Percentiles rank a stretch among this genome's conserved stretches.
These are phyloP conservation scores for Cicer yamashitae DNA, from an alignment of 306 rosid species.

Conservation along the genomic window DNA sequence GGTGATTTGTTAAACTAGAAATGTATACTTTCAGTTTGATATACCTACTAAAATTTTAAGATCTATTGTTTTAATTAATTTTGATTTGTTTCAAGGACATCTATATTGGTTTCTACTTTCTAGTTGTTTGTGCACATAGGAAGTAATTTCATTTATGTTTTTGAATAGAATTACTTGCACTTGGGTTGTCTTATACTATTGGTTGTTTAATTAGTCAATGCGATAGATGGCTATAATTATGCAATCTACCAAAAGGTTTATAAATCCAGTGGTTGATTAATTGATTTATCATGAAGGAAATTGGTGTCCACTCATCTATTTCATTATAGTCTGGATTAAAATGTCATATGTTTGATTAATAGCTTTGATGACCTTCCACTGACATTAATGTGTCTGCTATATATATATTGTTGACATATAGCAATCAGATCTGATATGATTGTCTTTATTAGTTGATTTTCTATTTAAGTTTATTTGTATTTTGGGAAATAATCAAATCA, in stretches of 20 bases:
- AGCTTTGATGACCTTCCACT: constrained; percentile 27
- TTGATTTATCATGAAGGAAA: constrained; percentile 22
- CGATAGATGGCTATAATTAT: constrained; percentile 2
- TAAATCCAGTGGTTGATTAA: background rate
- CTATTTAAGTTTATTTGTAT: too few species aligned
- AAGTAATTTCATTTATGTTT: constrained; percentile 6
- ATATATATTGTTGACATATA: too few species aligned
- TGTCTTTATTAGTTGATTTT: too few species aligned
- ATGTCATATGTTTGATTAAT: constrained; percentile 31
- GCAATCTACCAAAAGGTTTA: background rate
- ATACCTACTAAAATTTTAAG: background rate
- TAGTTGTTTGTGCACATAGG: constrained; percentile 14
- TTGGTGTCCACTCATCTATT: background rate
- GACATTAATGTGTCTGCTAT: background rate
- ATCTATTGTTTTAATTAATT: constrained; percentile 25
- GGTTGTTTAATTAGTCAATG: constrained; percentile 23
- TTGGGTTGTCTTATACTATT: constrained; percentile 31
- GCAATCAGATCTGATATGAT: too few species aligned
- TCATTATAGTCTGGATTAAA: constrained; percentile 30
- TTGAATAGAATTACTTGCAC: background rate
- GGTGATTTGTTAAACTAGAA: constrained; percentile 11
- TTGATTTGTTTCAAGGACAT: constrained; percentile 29
- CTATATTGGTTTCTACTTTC: constrained; percentile 28
- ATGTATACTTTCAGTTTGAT: constrained; percentile 21
- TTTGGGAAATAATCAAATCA: too few species aligned